Conservation (phyloP, 179 eudicot species). For the Vitellaria paradoxa region DNA sequence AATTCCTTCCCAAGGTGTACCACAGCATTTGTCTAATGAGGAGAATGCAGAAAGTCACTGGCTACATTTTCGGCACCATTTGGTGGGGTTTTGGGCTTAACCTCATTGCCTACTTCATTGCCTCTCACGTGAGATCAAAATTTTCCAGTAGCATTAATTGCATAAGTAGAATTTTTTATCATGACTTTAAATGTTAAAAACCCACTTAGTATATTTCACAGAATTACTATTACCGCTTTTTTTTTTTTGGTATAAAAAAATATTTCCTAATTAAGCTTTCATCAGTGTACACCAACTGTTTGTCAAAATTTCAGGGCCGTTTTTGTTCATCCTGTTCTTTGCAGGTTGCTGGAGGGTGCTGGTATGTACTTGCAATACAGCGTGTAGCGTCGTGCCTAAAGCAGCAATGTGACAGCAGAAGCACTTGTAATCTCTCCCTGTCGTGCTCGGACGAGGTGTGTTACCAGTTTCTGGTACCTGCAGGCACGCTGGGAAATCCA, state of each 20-base stretch:
- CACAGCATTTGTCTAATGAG: slow-evolving; percentile 81
- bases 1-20: slow-evolving; percentile 84
- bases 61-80: slow-evolving; percentile 88
- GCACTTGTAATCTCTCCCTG: slow-evolving; percentile 47
- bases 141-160: background rate
- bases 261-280: background rate
- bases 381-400: slow-evolving; percentile 68
- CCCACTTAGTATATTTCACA: too few species aligned
- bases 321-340: background rate
- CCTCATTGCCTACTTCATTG: slow-evolving; percentile 93
- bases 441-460: slow-evolving; percentile 68
- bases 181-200: too few species aligned
- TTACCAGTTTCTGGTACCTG: slow-evolving; percentile 38
- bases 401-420: slow-evolving; percentile 45
- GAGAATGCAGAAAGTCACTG: slow-evolving; percentile 95
- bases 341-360: slow-evolving; percentile 92
- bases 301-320: background rate
- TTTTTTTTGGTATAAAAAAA: too few species aligned
- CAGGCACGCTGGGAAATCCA: slow-evolving; percentile 22
- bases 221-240: too few species aligned
- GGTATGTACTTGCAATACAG: slow-evolving; percentile 89
- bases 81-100: slow-evolving; percentile 99
- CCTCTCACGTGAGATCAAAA: slow-evolving; percentile 69
- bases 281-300: background rate
- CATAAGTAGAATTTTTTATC: too few species aligned